These are phyloP conservation scores for Boletus calvinii DNA, from an alignment of 1,284 basidiomycete genomes.

Conservation along the genomic window DNA sequence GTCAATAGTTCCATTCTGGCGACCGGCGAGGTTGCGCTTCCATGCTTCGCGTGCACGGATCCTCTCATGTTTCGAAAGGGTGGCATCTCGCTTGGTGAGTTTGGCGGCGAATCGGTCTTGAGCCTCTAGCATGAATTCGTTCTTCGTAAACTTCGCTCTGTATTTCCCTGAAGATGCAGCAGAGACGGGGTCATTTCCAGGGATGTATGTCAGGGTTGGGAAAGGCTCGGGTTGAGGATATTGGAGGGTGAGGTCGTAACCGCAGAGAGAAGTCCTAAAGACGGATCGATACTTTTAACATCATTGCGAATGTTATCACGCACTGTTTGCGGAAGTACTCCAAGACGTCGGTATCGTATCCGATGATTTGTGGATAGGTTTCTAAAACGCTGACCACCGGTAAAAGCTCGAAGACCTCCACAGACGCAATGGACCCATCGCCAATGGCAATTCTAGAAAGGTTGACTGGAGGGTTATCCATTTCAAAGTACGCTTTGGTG, in stretches of 20 bases:
- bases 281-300: neutral
- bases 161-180: constrained; percentile 26
- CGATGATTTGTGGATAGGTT: constrained; percentile 73
- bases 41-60: constrained; percentile 27
- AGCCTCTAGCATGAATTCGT: constrained; percentile 22
- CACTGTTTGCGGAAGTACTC: constrained; percentile 69
- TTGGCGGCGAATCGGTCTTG: constrained; percentile 20
- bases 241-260: constrained; percentile 64
- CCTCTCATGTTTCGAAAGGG: constrained; percentile 23
- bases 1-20: constrained; percentile 52
- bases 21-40: constrained; percentile 46
- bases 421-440: constrained; percentile 56
- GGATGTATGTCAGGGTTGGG: constrained; percentile 43
- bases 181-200: constrained; percentile 26
- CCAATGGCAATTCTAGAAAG: constrained; percentile 68
- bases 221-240: constrained; percentile 64
- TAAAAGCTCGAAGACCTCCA: constrained; percentile 47
- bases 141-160: constrained; percentile 19
- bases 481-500: constrained; percentile 63
- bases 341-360: constrained; percentile 62
- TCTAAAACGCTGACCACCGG: constrained; percentile 61
- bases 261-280: constrained; percentile 57
- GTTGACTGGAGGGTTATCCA: constrained; percentile 64
- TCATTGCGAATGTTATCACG: constrained; percentile 25
- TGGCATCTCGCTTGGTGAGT: constrained; percentile 19